Conservation (phyloP, 805 yeast species). For the Komagataella ulmi region DNA sequence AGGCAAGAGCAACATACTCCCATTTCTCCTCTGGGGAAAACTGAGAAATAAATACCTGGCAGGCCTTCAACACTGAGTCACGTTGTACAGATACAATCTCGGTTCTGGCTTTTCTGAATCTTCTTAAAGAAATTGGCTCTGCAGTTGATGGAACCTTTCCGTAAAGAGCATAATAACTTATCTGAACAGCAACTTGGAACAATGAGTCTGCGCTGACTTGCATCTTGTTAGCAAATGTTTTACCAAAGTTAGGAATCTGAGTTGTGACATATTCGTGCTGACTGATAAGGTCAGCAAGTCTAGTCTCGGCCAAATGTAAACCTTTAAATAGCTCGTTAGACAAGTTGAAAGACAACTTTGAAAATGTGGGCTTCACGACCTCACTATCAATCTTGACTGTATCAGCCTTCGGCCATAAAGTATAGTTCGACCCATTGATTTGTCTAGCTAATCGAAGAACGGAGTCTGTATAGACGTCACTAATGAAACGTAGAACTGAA, state of each 20-base stretch:
- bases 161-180: constrained; percentile 40
- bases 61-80: constrained; percentile 32
- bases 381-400: constrained; percentile 18
- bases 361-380: constrained; percentile 22
- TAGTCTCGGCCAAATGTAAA: constrained; percentile 42
- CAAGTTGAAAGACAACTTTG: constrained; percentile 19
- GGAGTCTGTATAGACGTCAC: constrained; percentile 46
- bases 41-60: constrained; percentile 53
- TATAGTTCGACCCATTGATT: constrained; percentile 43
- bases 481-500: constrained; percentile 39
- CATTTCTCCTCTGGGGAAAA: constrained; percentile 31
- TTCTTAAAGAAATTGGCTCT: constrained; percentile 52
- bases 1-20: constrained; percentile 34
- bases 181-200: constrained; percentile 37
- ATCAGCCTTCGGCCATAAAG: constrained; percentile 32
- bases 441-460: constrained; percentile 42
- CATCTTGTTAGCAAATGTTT: constrained; percentile 23
- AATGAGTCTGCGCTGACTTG: constrained; percentile 34
- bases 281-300: constrained; percentile 41
- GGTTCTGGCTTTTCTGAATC: constrained; percentile 55
- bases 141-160: constrained; percentile 27
- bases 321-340: constrained; percentile 33
- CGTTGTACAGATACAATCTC: constrained; percentile 57
- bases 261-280: constrained; percentile 41
- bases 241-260: constrained; percentile 15